Conservation (phyloP, 345 rosid species). For the Draba incana region DNA sequence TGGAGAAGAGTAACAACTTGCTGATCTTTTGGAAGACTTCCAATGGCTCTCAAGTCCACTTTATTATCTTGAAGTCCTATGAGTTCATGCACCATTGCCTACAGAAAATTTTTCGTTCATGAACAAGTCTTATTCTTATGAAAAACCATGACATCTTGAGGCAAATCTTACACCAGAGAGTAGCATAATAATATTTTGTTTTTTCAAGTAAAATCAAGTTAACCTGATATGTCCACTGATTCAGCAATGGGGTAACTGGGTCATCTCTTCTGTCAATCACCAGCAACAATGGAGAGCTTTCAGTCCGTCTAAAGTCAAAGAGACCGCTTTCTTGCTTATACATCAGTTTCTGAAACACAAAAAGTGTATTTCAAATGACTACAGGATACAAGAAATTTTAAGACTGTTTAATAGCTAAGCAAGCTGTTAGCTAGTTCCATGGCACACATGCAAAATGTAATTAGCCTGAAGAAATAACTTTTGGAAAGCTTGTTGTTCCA, state of each 20-base stretch:
- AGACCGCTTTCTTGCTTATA: conserved; percentile 97
- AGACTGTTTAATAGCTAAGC: conserved; percentile 8
- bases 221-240: conserved; percentile 99
- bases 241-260: conserved; percentile 90
- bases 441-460: not conserved
- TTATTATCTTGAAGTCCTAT: conserved; percentile 92
- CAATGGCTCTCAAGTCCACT: conserved; percentile 77
- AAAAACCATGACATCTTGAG: conserved; percentile 19
- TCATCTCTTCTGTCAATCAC: conserved; percentile 96
- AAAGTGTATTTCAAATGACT: conserved; percentile 27
- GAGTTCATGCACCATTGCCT: conserved; percentile 98
- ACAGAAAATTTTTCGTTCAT: conserved; percentile 35
- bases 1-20: conserved; percentile 54
- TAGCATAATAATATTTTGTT: conserved; percentile 3
- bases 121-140: conserved; percentile 30
- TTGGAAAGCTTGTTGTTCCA: conserved; percentile 1
- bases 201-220: conserved; percentile 10
- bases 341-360: conserved; percentile 80
- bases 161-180: conserved; percentile 30
- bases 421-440: conserved; percentile 1
- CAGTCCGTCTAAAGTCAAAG: conserved; percentile 93
- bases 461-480: conserved; percentile 12
- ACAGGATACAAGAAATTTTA: not conserved
- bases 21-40: conserved; percentile 78
- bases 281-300: conserved; percentile 80